Evolutionary conservation across 352 stramenopile species (phyloP), one percentile per base, ranked within the genome.

Genomic region (Saprolegnia diclina): DNA sequence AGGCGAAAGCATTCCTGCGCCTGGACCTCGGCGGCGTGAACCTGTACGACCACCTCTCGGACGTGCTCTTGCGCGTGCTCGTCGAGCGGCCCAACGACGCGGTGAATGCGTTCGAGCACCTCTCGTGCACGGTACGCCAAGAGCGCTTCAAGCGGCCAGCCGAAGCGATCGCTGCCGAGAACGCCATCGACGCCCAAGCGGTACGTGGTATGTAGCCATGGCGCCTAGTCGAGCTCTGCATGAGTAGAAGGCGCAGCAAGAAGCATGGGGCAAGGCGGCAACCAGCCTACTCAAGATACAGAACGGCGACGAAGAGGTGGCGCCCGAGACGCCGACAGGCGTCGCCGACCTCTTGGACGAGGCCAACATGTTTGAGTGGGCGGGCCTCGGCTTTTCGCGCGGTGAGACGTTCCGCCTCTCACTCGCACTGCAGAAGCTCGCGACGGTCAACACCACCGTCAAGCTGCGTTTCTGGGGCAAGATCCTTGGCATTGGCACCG

Each of bases 401-500:
- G 75, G 79, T 37, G 81, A 91, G 71, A 89, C 80, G 21, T 92
- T 92, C 65, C 85, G 85, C 19, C 62, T 92, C 13, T 86, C 82
- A 21, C 67, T 91, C 40, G 75, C 85, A 16, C 65, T 90, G 5
- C 80, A 90, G 67, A 77, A 79, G 5, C 78, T 91, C 0, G 80
- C 79, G 5, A 80, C 85, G 56, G 75, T 75, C 0, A 74, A 87
- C 7, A 76, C 73, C 19, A 89, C 87, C 1, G 74, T 79, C 37
- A 91, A 79, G 54, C 74, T 97, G 66, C 78, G 88, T 10, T 92
- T 97, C 70, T 97, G 89, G 86, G 91, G 91, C 11, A 94, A 94
- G 50, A 72, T 97, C 4, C 71, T 92, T 6, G 89, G 88, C 14
- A 67, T 87, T 37, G 77, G 74, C 13, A 74, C 71, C 7, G 85